Percentiles rank a stretch among this genome's conserved stretches.
Evolutionary conservation across 1,284 basidiomycete genomes (phyloP).

Genomic region (Microbotryum intermedium): DNA sequence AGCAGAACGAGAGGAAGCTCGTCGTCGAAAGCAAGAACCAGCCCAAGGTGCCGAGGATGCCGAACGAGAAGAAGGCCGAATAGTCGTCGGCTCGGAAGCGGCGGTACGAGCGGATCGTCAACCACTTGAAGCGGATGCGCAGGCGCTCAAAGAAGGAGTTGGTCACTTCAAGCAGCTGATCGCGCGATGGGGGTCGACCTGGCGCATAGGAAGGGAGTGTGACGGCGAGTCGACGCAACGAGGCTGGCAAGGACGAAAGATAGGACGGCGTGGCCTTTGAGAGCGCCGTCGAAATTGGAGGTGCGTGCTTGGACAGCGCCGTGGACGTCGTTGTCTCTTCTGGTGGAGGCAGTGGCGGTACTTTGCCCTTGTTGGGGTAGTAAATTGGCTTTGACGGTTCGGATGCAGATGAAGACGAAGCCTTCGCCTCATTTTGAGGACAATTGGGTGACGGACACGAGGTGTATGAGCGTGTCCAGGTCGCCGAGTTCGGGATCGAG

Average conservation of each 20-base stretch:
- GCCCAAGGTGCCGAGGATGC: conserved; percentile 88
- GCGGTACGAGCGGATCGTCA: conserved; percentile 89
- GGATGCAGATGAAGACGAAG: too few species aligned
- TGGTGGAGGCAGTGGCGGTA: background rate
- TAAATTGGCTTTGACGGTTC: too few species aligned
- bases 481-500: too few species aligned
- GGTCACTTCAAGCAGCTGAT: conserved; percentile 78
- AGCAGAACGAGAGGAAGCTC: conserved; percentile 88
- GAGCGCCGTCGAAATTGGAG: background rate
- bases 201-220: conserved; percentile 11
- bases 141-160: conserved; percentile 82
- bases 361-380: too few species aligned
- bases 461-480: too few species aligned
- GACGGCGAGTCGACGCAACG: conserved; percentile 19
- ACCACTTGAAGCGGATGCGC: conserved; percentile 94
- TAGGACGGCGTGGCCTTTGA: conserved; percentile 12
- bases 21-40: conserved; percentile 95
- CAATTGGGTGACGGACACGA: too few species aligned
- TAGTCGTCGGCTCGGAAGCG: conserved; percentile 95
- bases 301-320: background rate
- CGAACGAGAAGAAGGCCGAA: conserved; percentile 80
- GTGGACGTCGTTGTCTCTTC: background rate
- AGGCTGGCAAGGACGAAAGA: conserved; percentile 22
- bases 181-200: conserved; percentile 54
- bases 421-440: too few species aligned